phyloP scores from a whole-genome alignment of 371 early-diverging fungal genomes.

The Cokeromyces recurvatus region DNA sequence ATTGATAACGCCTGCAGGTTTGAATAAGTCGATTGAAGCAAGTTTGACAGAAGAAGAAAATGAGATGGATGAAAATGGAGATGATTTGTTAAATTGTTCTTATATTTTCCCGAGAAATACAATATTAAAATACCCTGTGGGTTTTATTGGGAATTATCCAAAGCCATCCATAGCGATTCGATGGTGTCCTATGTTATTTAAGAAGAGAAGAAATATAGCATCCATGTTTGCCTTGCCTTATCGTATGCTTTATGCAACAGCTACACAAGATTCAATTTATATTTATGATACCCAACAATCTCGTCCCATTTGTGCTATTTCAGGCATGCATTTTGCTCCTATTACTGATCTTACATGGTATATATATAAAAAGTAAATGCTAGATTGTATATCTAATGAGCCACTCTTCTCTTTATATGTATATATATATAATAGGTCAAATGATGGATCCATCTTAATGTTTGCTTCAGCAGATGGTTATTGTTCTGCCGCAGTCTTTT shows the following conservation, averaged over 20 bases:
- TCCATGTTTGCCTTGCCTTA: constrained; percentile 57
- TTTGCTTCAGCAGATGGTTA: constrained; percentile 88
- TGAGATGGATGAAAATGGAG: constrained; percentile 7
- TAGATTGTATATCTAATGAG: too few relatives aligned
- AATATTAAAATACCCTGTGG: constrained; percentile 53
- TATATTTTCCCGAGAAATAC: constrained; percentile 38
- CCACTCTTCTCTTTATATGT: background rate
- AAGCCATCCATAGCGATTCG: constrained; percentile 80
- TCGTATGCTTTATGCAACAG: constrained; percentile 83
- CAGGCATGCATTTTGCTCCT: constrained; percentile 86
- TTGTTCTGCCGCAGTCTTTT: constrained; percentile 79
- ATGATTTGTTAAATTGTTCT: constrained; percentile 31
- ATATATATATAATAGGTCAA: constrained; percentile 46
- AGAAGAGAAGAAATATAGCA: constrained; percentile 27
- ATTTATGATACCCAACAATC: constrained; percentile 84
- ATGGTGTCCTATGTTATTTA: constrained; percentile 62
- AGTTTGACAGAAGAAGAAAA: background rate
- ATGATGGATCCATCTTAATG: constrained; percentile 69
- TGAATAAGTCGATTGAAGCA: constrained; percentile 30
- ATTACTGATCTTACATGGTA: constrained; percentile 88
- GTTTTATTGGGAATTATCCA: constrained; percentile 63
- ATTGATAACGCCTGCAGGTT: constrained; percentile 82
- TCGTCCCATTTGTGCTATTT: constrained; percentile 66
- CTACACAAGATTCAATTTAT: constrained; percentile 77
- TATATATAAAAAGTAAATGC: too few relatives aligned